These are phyloP conservation scores for Shiraia bambusicola DNA, from an alignment of 2,329 filamentous ascomycete genomes.

Conservation along the genomic window DNA sequence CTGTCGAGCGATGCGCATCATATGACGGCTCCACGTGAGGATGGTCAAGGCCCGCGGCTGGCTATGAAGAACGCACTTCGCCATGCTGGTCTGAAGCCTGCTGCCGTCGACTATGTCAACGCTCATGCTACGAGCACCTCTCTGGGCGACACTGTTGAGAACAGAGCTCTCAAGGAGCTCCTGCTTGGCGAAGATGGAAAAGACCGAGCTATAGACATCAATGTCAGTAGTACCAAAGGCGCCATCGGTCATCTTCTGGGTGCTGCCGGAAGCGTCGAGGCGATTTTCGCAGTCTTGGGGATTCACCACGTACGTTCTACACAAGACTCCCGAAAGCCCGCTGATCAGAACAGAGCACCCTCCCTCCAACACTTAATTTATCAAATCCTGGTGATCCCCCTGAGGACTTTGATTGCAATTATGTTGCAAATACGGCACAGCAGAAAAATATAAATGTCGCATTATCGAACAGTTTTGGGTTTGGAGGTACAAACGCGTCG, in stretches of 20 bases:
- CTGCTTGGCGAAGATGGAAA: conserved; percentile 74
- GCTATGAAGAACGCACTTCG: conserved; percentile 84
- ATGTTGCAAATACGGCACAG: conserved; percentile 73
- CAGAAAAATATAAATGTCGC: conserved; percentile 70
- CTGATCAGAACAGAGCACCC: conserved; percentile 59
- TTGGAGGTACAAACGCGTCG: conserved; percentile 93
- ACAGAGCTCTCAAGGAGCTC: conserved; percentile 74
- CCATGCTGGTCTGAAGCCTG: conserved; percentile 68
- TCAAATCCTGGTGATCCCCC: conserved; percentile 60
- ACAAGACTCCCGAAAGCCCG: not conserved
- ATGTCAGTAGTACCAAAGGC: conserved; percentile 91
- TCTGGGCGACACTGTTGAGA: conserved; percentile 87
- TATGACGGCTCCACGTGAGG: conserved; percentile 83
- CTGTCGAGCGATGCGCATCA: conserved; percentile 89
- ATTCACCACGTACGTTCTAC: conserved; percentile 75
- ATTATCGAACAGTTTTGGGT: conserved; percentile 94
- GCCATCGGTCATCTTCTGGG: conserved; percentile 89
- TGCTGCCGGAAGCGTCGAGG: conserved; percentile 87
- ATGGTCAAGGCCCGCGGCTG: conserved; percentile 77
- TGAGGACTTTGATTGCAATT: conserved; percentile 75
- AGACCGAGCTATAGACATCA: conserved; percentile 62
- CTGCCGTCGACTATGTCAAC: conserved; percentile 84
- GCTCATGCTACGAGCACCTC: conserved; percentile 89
- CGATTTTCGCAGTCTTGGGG: conserved; percentile 78
- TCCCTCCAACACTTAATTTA: conserved; percentile 88